A percentile compares a stretch with the other conserved stretches of the same genome.
phyloP scores from a whole-genome alignment of 2,329 filamentous ascomycete species.

The Cladophialophora immunda region DNA sequence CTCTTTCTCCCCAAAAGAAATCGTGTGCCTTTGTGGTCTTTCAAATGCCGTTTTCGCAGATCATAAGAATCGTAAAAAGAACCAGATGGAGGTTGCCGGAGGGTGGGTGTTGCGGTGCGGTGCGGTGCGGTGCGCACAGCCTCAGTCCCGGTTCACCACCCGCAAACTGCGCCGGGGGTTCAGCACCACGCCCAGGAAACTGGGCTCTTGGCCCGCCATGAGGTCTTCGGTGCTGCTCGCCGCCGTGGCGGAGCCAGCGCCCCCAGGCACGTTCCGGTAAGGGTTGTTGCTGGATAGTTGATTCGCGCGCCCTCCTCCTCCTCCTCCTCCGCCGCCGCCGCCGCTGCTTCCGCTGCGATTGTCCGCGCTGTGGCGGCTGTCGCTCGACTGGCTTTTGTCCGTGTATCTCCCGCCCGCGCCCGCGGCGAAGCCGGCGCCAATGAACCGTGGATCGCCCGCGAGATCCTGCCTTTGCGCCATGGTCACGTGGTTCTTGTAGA shows the following conservation, averaged over 20 bases:
- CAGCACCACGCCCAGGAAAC: conserved; percentile 74
- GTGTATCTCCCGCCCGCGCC: conserved; percentile 18
- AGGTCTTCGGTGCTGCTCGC: conserved; percentile 66
- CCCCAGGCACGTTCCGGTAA: conserved; percentile 34
- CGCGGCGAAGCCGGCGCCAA: conserved; percentile 27
- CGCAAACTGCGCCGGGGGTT: conserved; percentile 73
- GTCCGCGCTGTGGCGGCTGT: conserved; percentile 38
- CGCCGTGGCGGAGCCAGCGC: conserved; percentile 51
- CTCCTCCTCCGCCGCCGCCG: too few species aligned
- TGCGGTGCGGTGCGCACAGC: background rate
- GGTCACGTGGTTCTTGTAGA: conserved; percentile 75
- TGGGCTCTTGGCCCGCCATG: conserved; percentile 70
- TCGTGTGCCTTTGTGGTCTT: conserved; percentile 6
- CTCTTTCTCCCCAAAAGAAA: background rate
- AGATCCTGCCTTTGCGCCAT: conserved; percentile 67
- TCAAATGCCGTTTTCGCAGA: background rate
- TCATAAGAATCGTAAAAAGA: conserved; percentile 17
- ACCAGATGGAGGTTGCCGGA: background rate
- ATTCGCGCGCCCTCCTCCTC: conserved; percentile 42
- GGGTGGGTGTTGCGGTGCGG: too few species aligned
- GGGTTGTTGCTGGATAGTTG: conserved; percentile 43
- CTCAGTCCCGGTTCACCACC: conserved; percentile 70
- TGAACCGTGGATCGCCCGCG: conserved; percentile 49
- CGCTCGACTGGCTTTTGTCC: conserved; percentile 36
- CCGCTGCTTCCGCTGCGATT: conserved; percentile 35